Evolutionary conservation across 129 eudicot species (phyloP), one percentile per base, ranked within the genome.

Genomic region (Arctium minus): DNA sequence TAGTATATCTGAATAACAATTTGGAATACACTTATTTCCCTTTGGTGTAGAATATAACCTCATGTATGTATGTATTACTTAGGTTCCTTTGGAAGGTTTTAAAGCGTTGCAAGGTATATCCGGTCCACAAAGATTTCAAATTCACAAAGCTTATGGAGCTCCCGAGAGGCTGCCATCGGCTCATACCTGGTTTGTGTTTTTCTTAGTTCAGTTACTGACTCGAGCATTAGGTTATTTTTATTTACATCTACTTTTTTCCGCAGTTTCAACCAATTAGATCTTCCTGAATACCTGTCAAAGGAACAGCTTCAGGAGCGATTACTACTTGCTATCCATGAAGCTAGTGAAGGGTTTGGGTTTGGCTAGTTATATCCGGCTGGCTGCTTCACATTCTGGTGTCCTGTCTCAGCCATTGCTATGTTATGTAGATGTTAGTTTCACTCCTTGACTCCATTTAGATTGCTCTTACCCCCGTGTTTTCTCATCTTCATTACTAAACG

Each of bases 1-100:
- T 35, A 35, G 37, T 35, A 35, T 3, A 42, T 42, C 50, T 42
- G 50, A 42, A 42, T 42, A 42, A 9, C 50, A 8, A 40, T 40
- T 42, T 42, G 50, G 12, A 42, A 42, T 42, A 42, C 50, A 42
- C 50, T 9, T 12, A 42, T 42, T 42, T 42, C 50, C 12, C 50
- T 42, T 42, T 35, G 2, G 8, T 42, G 50, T 22, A 22, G 27
- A 22, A 22, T 22, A 22, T 42, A 33, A 70, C 9, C 73, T 71
- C 39, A 77, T 50, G 36, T 27, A 33, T 72, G 50, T 44, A 22
- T 65, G 9, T 39, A 5, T 46, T 2, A 30, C 78, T 44, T 80
- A 96, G 99, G 98, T 96, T 76, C 98, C 98, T 53, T 89, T 96
- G 83, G 99, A 96, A 87, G 99, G 99, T 68, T 96, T 96, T 73